phyloP scores from a whole-genome alignment of 768 basidiomycete genomes.

The Polyporus arcularius region DNA sequence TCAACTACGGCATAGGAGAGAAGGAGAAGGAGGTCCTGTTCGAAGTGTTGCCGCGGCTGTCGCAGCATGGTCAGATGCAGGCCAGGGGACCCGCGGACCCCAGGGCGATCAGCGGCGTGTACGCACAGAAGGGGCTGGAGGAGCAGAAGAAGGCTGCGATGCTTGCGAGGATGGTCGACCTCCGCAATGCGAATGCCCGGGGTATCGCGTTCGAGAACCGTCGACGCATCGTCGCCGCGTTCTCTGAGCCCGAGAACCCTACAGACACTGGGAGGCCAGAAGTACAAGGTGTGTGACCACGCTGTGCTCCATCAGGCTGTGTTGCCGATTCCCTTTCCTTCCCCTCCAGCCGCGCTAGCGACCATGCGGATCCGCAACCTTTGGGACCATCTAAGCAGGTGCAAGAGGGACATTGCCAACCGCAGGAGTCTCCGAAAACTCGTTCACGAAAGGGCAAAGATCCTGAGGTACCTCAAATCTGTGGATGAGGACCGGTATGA shows the following conservation, averaged over 20 bases:
- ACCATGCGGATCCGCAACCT: conserved; percentile 86
- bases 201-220: conserved; percentile 91
- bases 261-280: conserved; percentile 83
- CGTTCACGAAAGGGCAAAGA: conserved; percentile 80
- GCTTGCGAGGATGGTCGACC: conserved; percentile 74
- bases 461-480: conserved; percentile 77
- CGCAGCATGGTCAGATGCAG: conserved; percentile 30
- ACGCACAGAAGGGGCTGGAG: conserved; percentile 3
- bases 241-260: conserved; percentile 68
- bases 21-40: conserved; percentile 66
- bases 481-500: conserved; percentile 73
- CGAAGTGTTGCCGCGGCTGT: conserved; percentile 58
- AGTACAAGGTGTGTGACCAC: conserved; percentile 74
- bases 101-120: too few relatives aligned
- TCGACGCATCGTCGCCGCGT: conserved; percentile 72
- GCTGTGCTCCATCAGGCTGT: neutral
- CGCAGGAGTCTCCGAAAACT: conserved; percentile 74
- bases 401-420: conserved; percentile 76
- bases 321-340: neutral
- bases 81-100: conserved; percentile 12
- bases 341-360: conserved; percentile 74
- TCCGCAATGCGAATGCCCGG: conserved; percentile 83
- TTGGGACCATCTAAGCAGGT: conserved; percentile 68
- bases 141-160: conserved; percentile 49
- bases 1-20: conserved; percentile 68